Percentiles rank a stretch among this genome's conserved stretches.
phyloP scores from a whole-genome alignment of 1,284 basidiomycete species.

The Porogramme epimiltina region DNA sequence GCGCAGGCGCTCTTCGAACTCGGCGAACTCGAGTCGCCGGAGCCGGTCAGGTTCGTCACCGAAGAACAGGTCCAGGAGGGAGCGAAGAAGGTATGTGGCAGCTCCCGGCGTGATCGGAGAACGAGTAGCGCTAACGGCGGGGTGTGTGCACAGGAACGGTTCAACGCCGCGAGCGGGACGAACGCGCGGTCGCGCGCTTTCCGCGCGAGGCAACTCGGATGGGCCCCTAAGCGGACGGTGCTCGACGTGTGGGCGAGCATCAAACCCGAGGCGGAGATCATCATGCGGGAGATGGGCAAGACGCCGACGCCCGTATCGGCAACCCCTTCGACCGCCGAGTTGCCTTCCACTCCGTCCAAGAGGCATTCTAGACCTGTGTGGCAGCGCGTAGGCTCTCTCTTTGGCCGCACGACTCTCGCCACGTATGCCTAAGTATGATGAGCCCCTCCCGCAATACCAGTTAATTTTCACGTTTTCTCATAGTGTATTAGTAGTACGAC shows the following conservation, averaged over 20 bases:
- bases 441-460: no score
- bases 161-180: slow-evolving; percentile 27
- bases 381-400: no score
- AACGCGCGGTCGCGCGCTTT: slow-evolving; percentile 45
- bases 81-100: slow-evolving; percentile 8
- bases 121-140: neutral
- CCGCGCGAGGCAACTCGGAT: slow-evolving; percentile 41
- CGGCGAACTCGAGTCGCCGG: slow-evolving; percentile 20
- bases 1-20: slow-evolving; percentile 31
- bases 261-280: slow-evolving; percentile 13
- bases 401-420: no score
- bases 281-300: neutral
- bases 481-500: no score
- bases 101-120: no score
- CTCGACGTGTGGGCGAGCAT: slow-evolving; percentile 17
- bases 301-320: no score
- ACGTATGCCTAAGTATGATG: no score
- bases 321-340: no score
- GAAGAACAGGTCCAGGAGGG: slow-evolving; percentile 30
- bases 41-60: slow-evolving; percentile 29
- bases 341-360: no score
- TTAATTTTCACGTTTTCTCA: no score
- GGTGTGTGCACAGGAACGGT: neutral
- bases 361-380: no score
- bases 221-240: slow-evolving; percentile 34